phyloP scores from a whole-genome alignment of 345 rosid genomes.

The Rhizophora apiculata region DNA sequence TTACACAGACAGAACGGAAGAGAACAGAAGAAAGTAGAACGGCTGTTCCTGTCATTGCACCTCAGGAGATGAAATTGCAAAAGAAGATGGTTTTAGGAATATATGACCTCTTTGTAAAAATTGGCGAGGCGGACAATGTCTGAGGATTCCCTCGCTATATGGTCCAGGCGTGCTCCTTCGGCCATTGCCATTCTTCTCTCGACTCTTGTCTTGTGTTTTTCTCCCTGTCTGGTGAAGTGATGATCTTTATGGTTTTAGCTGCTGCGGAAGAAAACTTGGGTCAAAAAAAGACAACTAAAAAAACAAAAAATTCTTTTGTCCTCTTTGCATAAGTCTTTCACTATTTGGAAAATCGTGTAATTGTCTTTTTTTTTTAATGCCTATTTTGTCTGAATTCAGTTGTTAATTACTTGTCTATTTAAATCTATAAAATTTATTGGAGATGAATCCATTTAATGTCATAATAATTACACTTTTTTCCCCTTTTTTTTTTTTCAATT shows the following conservation, averaged over 20 bases:
- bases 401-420: too few species aligned
- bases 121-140: constrained; percentile 64
- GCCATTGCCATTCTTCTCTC: constrained; percentile 22
- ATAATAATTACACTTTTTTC: too few species aligned
- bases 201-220: background rate
- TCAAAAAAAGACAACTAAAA: too few species aligned
- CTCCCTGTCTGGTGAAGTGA: background rate
- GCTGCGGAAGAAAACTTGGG: background rate
- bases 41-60: too few species aligned
- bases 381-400: too few species aligned
- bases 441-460: too few species aligned
- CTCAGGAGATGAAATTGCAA: background rate
- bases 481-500: too few species aligned
- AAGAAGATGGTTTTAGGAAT: background rate
- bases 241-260: background rate
- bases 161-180: constrained; percentile 51
- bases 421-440: too few species aligned
- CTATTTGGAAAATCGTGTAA: too few species aligned
- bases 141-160: constrained; percentile 82
- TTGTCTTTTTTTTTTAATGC: too few species aligned
- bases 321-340: too few species aligned
- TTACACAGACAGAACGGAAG: background rate
- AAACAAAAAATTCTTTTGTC: too few species aligned
- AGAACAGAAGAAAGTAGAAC: background rate
- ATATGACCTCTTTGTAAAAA: constrained; percentile 70